Conservation (phyloP, 768 basidiomycete species). For the Termitomyces eurrhizus region DNA sequence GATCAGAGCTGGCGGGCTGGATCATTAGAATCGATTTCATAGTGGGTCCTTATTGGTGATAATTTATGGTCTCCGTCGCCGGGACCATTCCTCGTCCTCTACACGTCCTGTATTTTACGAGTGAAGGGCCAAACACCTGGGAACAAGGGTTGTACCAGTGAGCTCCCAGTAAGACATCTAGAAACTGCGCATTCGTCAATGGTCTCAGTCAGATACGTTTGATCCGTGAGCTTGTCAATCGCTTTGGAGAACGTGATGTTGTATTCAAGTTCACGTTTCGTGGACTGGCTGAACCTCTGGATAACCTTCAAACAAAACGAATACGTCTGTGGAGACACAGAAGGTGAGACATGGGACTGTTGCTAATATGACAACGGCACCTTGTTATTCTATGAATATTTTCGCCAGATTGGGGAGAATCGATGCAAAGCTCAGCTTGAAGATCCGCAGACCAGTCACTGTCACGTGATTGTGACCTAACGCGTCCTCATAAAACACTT, state of each 20-base stretch:
- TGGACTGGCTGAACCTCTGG: neutral
- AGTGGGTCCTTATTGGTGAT: neutral
- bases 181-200: neutral
- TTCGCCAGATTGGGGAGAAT: neutral
- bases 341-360: neutral
- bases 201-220: neutral
- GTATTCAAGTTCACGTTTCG: neutral
- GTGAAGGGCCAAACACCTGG: neutral
- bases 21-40: neutral
- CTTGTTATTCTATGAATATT: no score
- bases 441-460: neutral
- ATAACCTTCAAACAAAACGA: neutral
- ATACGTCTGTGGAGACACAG: neutral
- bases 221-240: neutral
- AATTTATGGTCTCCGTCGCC: neutral
- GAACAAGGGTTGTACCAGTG: neutral
- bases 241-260: neutral
- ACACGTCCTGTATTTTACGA: neutral
- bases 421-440: neutral
- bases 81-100: neutral
- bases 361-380: neutral
- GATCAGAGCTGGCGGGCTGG: conserved; percentile 7
- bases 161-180: neutral
- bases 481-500: neutral
- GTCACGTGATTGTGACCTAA: neutral